phyloP scores from a whole-genome alignment of 805 yeast genomes.

The Yarrowia bubula region DNA sequence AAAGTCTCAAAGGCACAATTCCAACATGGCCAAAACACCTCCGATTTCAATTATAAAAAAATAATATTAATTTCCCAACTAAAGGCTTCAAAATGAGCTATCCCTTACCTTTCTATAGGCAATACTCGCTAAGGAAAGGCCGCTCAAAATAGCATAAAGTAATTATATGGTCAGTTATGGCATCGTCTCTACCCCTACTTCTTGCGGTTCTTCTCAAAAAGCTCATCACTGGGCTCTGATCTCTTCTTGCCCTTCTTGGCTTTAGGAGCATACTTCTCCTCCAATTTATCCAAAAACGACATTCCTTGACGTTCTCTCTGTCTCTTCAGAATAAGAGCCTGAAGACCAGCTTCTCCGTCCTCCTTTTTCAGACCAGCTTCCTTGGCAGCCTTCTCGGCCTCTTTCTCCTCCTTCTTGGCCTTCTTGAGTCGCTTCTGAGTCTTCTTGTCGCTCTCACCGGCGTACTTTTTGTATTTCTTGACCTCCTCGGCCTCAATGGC shows the following conservation, averaged over 20 bases:
- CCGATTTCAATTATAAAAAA: too few species aligned
- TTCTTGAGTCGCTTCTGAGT: constrained; percentile 46
- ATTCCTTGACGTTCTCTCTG: constrained; percentile 3
- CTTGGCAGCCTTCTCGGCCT: constrained; percentile 58
- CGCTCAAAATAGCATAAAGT: too few species aligned
- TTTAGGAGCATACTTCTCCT: constrained; percentile 37
- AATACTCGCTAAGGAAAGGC: too few species aligned
- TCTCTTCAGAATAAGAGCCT: constrained; percentile 39
- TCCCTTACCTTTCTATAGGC: too few species aligned
- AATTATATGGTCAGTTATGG: neutral
- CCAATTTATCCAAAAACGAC: constrained; percentile 35
- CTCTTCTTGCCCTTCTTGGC: constrained; percentile 22
- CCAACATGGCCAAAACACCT: too few species aligned
- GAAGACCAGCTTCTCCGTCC: constrained; percentile 36
- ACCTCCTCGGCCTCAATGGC: constrained; percentile 45
- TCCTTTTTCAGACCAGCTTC: constrained; percentile 44
- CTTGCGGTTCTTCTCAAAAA: neutral
- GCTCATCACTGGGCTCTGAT: constrained; percentile 1
- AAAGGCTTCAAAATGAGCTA: too few species aligned
- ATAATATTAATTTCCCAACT: too few species aligned
- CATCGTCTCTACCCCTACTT: neutral
- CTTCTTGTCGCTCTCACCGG: constrained; percentile 47
- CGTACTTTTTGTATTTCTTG: constrained; percentile 48
- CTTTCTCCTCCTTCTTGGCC: constrained; percentile 43
- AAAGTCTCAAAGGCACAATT: too few species aligned